Base-by-base conservation (phyloP, 345 rosid species). In the Reutealis trisperma region DNA sequence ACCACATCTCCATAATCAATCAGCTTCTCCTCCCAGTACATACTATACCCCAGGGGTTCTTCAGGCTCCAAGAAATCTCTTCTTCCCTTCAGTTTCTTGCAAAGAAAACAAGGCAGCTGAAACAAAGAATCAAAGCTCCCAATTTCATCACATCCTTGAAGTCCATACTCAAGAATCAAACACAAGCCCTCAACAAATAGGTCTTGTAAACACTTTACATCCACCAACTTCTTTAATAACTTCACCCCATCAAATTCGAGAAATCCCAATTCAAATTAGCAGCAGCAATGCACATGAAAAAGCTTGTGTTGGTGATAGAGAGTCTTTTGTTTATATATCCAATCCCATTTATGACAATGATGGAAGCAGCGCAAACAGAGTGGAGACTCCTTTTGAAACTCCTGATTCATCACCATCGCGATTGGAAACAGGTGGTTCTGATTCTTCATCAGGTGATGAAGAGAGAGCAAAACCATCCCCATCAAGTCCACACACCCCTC, bases 361-460 rank as follows among this genome's bases (percentile, higher is more conserved):
- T 16, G 77, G 73, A 7, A 77, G 83, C 79, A 65, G 74, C 82
- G 18, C 27, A 30, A 74, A 81, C 58, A 42, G 60, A 74, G 83
- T 70, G 58, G 84, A 77, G 63, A 87, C 96, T 14, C 97, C 96
- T 0, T 95, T 91, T 54, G 93, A 93, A 83, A 93, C 96, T 0
- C 98, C 98, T 3, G 89, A 87, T 34, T 81, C 98, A 3, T 96
- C 97, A 7, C 99, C 96, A 11, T 93, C 97, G 1, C 82, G 87
- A 6, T 78, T 93, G 37, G 93, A 90, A 52, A 75, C 77, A n/a
- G 63, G 63, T 14, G 79, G 75, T 8, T 80, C 81, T 63, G 86
- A 89, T 25, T 87, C 89, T 18, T 27, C 30, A 27, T 27, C 30
- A 27, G 83, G 84, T 6, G 92, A 83, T n/a, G 87, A 80, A 45